Conservation (phyloP, 2,329 filamentous ascomycete species). For the Penicillium sp. region DNA sequence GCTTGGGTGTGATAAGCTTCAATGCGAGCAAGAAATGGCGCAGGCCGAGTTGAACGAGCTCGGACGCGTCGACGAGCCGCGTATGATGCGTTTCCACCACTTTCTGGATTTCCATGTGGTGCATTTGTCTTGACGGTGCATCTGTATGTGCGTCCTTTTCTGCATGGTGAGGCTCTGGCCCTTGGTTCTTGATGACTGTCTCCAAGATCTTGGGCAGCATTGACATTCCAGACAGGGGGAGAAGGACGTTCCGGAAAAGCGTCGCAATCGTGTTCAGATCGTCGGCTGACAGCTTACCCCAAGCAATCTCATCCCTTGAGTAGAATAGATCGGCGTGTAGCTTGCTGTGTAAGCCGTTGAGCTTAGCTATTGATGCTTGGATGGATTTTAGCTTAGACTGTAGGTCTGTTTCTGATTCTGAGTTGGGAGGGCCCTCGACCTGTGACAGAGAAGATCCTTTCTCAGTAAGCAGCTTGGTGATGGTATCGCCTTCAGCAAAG, state of each 20-base stretch:
- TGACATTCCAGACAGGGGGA: constrained; percentile 61
- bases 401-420: no score
- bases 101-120: constrained; percentile 20
- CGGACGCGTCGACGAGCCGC: constrained; percentile 55
- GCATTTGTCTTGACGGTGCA: constrained; percentile 1
- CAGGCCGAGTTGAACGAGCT: constrained; percentile 56
- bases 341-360: constrained; percentile 59
- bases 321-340: constrained; percentile 61
- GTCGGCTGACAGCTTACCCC: constrained; percentile 61
- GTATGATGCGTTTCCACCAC: constrained; percentile 24
- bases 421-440: no score
- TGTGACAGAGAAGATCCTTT: no score
- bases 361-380: constrained; percentile 33
- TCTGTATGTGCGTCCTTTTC: constrained; percentile 2
- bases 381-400: constrained; percentile 23
- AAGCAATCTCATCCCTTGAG: constrained; percentile 66
- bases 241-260: constrained; percentile 55
- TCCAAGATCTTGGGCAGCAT: constrained; percentile 64
- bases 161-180: constrained; percentile 5
- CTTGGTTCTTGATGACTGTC: constrained; percentile 25
- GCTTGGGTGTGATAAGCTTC: constrained; percentile 38
- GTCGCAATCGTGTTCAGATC: constrained; percentile 57
- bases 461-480: constrained; percentile 9
- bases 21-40: constrained; percentile 53
- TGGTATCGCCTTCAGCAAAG: constrained; percentile 47